Base-by-base conservation (phyloP, 371 early-diverging fungal species). In the Apophysomyces elegans region DNA sequence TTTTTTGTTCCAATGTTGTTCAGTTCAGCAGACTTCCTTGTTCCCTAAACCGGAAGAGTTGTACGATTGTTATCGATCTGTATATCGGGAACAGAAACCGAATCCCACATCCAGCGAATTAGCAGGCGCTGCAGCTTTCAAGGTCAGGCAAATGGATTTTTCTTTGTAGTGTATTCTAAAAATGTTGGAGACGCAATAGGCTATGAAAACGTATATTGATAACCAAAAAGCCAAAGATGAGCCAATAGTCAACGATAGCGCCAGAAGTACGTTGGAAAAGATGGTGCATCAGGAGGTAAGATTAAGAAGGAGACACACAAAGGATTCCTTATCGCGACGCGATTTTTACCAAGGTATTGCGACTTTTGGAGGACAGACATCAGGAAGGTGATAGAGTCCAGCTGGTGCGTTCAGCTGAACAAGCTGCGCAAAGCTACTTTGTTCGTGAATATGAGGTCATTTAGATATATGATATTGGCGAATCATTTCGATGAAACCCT, bases 121-220 rank as follows among this genome's bases (percentile, higher is more conserved):
- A 14, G 88, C 86, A 21, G 90, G 87, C 39, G 89, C 88, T 43
- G 86, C 86, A 60, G 87, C 86, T 14, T 90, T 84, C 65, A 80
- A 84, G 70, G 80, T 76, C 67, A 60, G 39, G 21, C 12, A 35
- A 54, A 4, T 21, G 26, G 2, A 26, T 26, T 3, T 26, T 41
- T 57, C 18, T n/a, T n/a, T 36, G 26, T 14, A 43, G 11, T 56
- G 54, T 37, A 36, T 36, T 13, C 7, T 7, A 4, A 8, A 1
- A 37, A 54, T 35, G 37, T 14, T 56, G 7, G n/a, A 35, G 32
- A 39, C 1, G 35, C 32, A 1, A 41, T 38, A 77, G 75, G 80
- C 72, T 9, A 71, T 81, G 59, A 74, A 72, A 56, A 69, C 66
- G n/a, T 81, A 74, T 58, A 60, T 81, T 43, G 37, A 59, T 12